These are phyloP conservation scores for Tolypocladium guangdongense DNA, from an alignment of 2,329 filamentous ascomycete genomes.

Conservation along the genomic window DNA sequence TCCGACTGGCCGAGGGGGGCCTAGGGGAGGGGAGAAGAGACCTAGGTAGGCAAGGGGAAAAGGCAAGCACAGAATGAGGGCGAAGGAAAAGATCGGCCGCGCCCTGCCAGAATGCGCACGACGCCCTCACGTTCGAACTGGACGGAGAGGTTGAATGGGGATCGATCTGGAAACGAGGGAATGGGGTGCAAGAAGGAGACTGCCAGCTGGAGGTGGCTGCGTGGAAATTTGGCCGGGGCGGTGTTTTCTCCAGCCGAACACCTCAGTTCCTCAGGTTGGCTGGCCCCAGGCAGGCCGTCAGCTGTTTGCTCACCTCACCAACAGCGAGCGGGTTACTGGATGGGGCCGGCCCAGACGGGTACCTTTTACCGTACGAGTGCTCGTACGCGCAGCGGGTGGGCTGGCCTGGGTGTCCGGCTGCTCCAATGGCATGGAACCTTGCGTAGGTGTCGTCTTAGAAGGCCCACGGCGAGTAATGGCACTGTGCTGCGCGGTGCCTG, in stretches of 20 bases:
- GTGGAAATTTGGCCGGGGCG: slow-evolving; percentile 9
- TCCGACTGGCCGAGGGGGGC: slow-evolving; percentile 3
- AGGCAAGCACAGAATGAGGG: slow-evolving; percentile 9
- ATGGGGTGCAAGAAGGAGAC: slow-evolving; percentile 1
- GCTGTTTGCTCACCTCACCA: background rate
- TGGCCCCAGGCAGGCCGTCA: background rate
- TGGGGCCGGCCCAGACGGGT: background rate
- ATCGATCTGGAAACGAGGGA: slow-evolving; percentile 4
- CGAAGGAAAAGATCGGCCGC: slow-evolving; percentile 5
- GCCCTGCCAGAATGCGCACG: slow-evolving; percentile 9
- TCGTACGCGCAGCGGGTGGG: background rate
- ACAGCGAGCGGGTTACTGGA: background rate
- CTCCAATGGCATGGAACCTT: no score
- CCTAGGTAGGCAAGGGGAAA: slow-evolving; percentile 1
- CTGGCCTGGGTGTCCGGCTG: background rate
- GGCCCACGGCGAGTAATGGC: background rate
- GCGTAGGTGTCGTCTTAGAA: no score
- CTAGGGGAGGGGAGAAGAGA: no score
- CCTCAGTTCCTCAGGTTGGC: background rate
- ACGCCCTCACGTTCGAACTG: slow-evolving; percentile 8
- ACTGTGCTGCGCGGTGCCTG: background rate
- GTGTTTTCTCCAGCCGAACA: slow-evolving; percentile 4
- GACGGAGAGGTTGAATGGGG: slow-evolving; percentile 7
- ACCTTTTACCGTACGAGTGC: background rate
- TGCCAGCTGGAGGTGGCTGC: slow-evolving; percentile 1